A percentile compares a stretch with the other conserved stretches of the same genome.
These are phyloP conservation scores for Fusarium bulbicola DNA, from an alignment of 2,329 filamentous ascomycete species.

Conservation along the genomic window DNA sequence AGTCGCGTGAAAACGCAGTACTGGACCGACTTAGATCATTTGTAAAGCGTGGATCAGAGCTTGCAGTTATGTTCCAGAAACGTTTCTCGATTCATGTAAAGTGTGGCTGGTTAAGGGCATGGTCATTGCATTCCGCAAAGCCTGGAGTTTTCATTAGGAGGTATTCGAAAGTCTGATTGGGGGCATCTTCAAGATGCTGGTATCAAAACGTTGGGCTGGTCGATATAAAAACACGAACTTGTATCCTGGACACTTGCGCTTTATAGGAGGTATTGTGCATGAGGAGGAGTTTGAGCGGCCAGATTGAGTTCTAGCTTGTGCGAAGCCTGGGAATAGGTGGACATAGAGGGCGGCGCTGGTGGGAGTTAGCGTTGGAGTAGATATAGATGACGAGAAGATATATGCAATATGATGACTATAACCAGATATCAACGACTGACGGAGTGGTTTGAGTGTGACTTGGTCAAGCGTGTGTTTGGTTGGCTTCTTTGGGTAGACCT, in stretches of 20 bases:
- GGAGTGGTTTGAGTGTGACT: not conserved
- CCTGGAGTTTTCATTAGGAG: slow-evolving; percentile 38
- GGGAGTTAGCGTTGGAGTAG: slow-evolving; percentile 4
- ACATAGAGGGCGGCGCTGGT: slow-evolving; percentile 6
- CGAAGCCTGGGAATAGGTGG: not conserved
- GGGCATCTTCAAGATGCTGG: slow-evolving; percentile 34
- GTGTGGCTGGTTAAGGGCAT: slow-evolving; percentile 32
- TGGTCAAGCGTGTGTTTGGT: not conserved
- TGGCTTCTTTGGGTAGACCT: not conserved
- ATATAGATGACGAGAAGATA: slow-evolving; percentile 17
- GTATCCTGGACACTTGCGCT: slow-evolving; percentile 14
- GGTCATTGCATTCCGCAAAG: slow-evolving; percentile 42
- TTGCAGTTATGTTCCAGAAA: slow-evolving; percentile 8
- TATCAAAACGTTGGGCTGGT: slow-evolving; percentile 34
- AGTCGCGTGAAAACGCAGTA: slow-evolving; percentile 42
- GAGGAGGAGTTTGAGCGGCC: not conserved
- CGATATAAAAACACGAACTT: slow-evolving; percentile 32
- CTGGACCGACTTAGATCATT: slow-evolving; percentile 30
- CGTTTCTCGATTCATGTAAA: slow-evolving; percentile 38
- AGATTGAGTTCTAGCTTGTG: not conserved
- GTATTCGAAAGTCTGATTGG: slow-evolving; percentile 29
- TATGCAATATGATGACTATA: not conserved
- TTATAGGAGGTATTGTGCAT: not conserved
- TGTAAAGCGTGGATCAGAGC: slow-evolving; percentile 7
- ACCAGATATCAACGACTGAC: not conserved